Evolutionary conservation across 495 filamentous ascomycete species (phyloP).

Genomic region (Aspergillus sclerotioniger): DNA sequence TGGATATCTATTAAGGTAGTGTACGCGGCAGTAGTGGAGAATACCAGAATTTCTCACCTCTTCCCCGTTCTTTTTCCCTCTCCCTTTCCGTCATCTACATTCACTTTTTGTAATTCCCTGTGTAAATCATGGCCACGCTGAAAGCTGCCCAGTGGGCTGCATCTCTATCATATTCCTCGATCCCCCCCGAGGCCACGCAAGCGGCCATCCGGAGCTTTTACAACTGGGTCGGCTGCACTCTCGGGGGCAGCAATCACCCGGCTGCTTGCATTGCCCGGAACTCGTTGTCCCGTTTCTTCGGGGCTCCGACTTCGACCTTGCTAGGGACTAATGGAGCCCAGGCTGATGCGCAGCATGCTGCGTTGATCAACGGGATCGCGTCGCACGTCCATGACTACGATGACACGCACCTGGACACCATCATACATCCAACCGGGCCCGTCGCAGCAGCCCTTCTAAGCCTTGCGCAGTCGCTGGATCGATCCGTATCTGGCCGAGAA

Average conservation of each 20-base stretch:
- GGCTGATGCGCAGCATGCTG: conserved; percentile 51
- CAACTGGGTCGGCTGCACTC: conserved; percentile 53
- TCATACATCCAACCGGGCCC: conserved; percentile 54
- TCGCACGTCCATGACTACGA: conserved; percentile 58
- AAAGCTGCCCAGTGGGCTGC: conserved; percentile 2
- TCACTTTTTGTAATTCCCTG: too few relatives aligned
- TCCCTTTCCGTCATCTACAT: too few relatives aligned
- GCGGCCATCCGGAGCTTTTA: conserved; percentile 36
- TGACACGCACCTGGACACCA: conserved; percentile 55
- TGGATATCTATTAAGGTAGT: too few relatives aligned
- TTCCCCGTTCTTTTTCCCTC: too few relatives aligned
- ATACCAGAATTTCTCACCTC: too few relatives aligned
- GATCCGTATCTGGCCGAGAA: conserved; percentile 37
- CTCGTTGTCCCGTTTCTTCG: conserved; percentile 44
- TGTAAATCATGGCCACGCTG: background rate
- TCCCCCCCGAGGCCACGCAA: background rate
- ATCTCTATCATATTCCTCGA: background rate
- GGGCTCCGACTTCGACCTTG: conserved; percentile 41
- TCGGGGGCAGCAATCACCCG: conserved; percentile 46
- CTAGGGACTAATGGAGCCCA: conserved; percentile 32
- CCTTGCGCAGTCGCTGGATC: conserved; percentile 35
- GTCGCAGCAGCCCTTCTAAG: conserved; percentile 51
- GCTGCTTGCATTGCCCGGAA: conserved; percentile 41
- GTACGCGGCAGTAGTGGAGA: too few relatives aligned
- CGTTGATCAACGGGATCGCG: conserved; percentile 53